Evolutionary conservation across 192 early-diverging fungal genomes (phyloP).

Genomic region (Coemansia sp.): DNA sequence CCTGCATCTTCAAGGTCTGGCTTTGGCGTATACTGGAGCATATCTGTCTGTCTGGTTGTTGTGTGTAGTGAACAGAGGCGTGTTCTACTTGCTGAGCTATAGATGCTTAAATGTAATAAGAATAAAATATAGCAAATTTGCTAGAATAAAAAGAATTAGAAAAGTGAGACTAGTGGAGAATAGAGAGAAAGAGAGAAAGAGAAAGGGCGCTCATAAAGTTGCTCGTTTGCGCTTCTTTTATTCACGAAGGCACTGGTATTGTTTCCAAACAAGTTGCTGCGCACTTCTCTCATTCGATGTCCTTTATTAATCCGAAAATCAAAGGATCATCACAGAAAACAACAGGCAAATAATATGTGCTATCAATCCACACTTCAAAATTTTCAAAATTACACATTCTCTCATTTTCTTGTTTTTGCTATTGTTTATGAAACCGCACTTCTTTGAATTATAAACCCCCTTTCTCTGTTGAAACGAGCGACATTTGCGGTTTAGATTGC

Average conservation of each 20-base stretch:
- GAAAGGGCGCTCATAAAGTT: too few species aligned
- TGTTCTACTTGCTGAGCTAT: not conserved
- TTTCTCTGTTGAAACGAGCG: not conserved
- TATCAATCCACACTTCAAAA: not conserved
- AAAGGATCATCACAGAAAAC: not conserved
- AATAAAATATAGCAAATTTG: not conserved
- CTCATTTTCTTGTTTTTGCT: too few species aligned
- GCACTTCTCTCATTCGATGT: too few species aligned
- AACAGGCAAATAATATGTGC: not conserved
- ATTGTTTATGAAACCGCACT: not conserved
- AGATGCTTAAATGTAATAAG: not conserved
- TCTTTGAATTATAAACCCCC: not conserved
- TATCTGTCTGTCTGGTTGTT: not conserved
- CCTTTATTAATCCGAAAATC: too few species aligned
- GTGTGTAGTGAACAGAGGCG: too few species aligned
- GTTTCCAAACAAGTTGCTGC: too few species aligned
- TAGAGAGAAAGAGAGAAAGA: too few species aligned
- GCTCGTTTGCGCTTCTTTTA: too few species aligned
- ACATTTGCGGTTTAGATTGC: not conserved
- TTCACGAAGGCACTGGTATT: too few species aligned
- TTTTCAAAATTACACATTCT: not conserved
- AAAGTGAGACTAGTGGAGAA: too few species aligned
- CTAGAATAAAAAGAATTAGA: not conserved
- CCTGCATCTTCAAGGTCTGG: not conserved
- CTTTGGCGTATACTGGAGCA: slow-evolving; percentile 19